These are phyloP conservation scores for Perilla frutescens DNA, from an alignment of 257 asterid genomes.

Conservation along the genomic window DNA sequence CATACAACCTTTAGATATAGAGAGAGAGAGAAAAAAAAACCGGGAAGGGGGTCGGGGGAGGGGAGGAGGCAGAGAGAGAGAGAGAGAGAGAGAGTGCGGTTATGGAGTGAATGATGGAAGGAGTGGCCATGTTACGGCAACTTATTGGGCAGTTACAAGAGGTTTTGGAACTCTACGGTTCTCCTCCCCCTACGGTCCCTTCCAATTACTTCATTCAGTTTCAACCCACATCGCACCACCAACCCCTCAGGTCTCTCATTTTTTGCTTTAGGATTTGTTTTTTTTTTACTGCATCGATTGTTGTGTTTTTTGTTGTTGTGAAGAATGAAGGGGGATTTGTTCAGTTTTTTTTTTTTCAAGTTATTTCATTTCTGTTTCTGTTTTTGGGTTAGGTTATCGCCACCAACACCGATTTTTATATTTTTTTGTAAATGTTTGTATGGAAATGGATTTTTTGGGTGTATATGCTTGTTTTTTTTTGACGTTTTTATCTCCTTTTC, in stretches of 20 bases:
- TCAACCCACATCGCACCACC: conserved; percentile 42
- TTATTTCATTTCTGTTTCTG: background rate
- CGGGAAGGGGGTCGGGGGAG: conserved; percentile 24
- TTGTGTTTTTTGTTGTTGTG: background rate
- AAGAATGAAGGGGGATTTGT: conserved; percentile 25
- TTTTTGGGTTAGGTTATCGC: conserved; percentile 16
- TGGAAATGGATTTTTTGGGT: conserved; percentile 2
- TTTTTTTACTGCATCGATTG: background rate
- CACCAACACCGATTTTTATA: background rate
- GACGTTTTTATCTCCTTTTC: background rate
- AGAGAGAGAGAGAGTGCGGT: conserved; percentile 20
- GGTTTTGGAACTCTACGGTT: conserved; percentile 70
- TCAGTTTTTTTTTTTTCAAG: background rate
- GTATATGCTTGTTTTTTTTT: background rate
- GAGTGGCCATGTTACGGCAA: conserved; percentile 89
- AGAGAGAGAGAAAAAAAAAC: conserved; percentile 27
- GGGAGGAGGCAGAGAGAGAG: conserved; percentile 29
- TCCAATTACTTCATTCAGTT: conserved; percentile 60
- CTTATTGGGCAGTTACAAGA: conserved; percentile 84
- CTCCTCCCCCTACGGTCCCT: conserved; percentile 53
- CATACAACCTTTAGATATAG: conserved; percentile 38
- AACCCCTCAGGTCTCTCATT: conserved; percentile 56
- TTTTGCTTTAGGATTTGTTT: background rate
- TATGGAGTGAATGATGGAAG: conserved; percentile 64
- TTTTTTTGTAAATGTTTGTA: background rate